phyloP scores from a whole-genome alignment of 2,329 filamentous ascomycete species.

The Lasiodiplodia theobromae region DNA sequence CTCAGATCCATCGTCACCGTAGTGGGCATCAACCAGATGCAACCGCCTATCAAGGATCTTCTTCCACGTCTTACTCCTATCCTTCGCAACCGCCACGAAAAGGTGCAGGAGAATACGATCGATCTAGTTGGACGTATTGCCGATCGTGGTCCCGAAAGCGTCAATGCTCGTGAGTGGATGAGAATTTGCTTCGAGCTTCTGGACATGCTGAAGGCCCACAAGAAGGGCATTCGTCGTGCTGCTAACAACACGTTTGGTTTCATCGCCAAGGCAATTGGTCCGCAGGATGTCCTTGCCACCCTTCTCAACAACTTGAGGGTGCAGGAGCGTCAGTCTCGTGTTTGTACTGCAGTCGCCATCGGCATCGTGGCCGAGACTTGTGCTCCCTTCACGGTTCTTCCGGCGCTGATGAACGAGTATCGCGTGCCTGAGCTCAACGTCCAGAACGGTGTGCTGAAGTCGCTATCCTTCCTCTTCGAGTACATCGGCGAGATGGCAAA shows the following conservation, averaged over 20 bases:
- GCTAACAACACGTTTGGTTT: conserved; percentile 99
- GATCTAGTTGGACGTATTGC: conserved; percentile 97
- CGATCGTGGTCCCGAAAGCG: conserved; percentile 92
- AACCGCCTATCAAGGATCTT: conserved; percentile 95
- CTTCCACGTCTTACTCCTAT: conserved; percentile 97
- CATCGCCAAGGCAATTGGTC: conserved; percentile 98
- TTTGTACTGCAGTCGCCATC: conserved; percentile 97
- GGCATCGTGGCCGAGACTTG: conserved; percentile 99
- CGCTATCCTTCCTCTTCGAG: conserved; percentile 95
- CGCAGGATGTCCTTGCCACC: conserved; percentile 94
- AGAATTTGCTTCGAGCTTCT: conserved; percentile 98
- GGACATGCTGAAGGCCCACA: conserved; percentile 99
- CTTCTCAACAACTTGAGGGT: conserved; percentile 96
- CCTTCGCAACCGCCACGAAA: conserved; percentile 96
- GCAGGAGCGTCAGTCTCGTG: conserved; percentile 95
- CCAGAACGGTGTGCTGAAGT: conserved; percentile 97
- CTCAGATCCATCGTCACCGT: conserved; percentile 96
- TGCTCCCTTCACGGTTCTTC: conserved; percentile 97
- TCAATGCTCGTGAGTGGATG: conserved; percentile 99
- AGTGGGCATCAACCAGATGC: conserved; percentile 97
- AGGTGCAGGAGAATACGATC: conserved; percentile 99
- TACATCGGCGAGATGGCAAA: conserved; percentile 99
- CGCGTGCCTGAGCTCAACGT: conserved; percentile 98
- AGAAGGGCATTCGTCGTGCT: conserved; percentile 97
- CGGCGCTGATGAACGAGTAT: conserved; percentile 99